Conservation (phyloP, 495 filamentous ascomycete genomes). For the Lophium mytilinum region DNA sequence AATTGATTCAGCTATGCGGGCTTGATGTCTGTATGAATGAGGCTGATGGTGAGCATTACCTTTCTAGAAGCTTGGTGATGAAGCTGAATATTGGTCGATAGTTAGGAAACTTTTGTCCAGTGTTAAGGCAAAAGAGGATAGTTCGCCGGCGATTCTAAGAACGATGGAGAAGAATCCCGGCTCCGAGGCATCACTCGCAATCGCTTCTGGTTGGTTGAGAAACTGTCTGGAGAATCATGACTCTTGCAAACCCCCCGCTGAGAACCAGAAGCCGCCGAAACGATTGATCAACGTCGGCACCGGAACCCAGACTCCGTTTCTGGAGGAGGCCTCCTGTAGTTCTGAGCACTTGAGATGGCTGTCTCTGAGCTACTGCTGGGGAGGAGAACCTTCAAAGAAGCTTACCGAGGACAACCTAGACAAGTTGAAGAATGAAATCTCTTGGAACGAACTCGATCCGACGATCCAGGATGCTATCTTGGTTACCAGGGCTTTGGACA, state of each 20-base stretch:
- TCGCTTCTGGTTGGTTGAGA: neutral
- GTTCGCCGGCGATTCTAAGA: neutral
- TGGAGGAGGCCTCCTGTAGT: neutral
- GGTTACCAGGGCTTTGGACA: neutral
- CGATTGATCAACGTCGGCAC: slow-evolving; percentile 2
- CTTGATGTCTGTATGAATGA: slow-evolving; percentile 1
- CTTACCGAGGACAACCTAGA: neutral
- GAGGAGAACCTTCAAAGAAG: neutral
- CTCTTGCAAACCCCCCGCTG: neutral
- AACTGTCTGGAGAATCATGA: slow-evolving; percentile 1
- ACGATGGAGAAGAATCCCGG: neutral
- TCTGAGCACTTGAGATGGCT: neutral
- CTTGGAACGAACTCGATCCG: neutral
- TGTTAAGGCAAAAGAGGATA: neutral
- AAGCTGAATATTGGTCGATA: neutral
- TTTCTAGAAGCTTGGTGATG: neutral
- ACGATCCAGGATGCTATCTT: slow-evolving; percentile 2
- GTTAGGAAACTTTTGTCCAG: neutral
- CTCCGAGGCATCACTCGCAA: neutral
- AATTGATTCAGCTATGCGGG: slow-evolving; percentile 1
- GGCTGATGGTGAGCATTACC: neutral
- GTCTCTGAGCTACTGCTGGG: slow-evolving; percentile 13
- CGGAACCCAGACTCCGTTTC: neutral
- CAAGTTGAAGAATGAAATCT: neutral
- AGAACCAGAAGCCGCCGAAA: neutral